phyloP scores from a whole-genome alignment of 805 yeast genomes.

The Metschnikowia cubensis region DNA sequence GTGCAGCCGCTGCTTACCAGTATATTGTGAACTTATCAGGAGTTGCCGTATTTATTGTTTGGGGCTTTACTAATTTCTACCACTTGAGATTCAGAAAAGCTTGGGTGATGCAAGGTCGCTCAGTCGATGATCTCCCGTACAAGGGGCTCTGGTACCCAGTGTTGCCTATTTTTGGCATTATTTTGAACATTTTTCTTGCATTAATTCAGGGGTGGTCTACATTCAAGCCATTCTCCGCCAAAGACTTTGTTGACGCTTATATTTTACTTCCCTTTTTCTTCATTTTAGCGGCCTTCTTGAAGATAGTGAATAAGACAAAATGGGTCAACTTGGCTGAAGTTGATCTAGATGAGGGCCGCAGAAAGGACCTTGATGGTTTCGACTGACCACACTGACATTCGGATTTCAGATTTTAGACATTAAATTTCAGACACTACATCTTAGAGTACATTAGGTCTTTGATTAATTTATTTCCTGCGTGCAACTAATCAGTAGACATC shows the following conservation, averaged over 20 bases:
- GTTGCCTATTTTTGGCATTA: slow-evolving; percentile 46
- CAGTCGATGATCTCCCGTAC: slow-evolving; percentile 32
- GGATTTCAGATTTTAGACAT: not conserved
- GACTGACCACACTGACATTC: not conserved
- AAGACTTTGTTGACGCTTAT: slow-evolving; percentile 52
- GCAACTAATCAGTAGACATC: slow-evolving; percentile 2
- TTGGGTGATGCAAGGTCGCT: slow-evolving; percentile 35
- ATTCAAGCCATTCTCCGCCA: slow-evolving; percentile 52
- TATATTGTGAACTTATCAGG: slow-evolving; percentile 64
- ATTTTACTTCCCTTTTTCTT: slow-evolving; percentile 57
- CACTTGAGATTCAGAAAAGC: slow-evolving; percentile 55
- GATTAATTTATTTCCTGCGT: not conserved
- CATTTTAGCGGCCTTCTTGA: slow-evolving; percentile 37
- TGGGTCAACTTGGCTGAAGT: slow-evolving; percentile 42
- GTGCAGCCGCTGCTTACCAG: slow-evolving; percentile 55
- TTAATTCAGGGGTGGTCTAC: slow-evolving; percentile 66
- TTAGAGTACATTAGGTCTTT: not conserved
- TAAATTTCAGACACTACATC: not conserved
- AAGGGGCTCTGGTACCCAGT: slow-evolving; percentile 46
- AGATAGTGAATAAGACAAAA: slow-evolving; percentile 35
- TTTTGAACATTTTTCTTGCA: slow-evolving; percentile 49
- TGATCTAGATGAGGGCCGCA: slow-evolving; percentile 50
- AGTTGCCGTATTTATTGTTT: slow-evolving; percentile 63
- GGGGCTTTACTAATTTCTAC: slow-evolving; percentile 56
- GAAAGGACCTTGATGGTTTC: slow-evolving; percentile 30